Evolutionary conservation across 441 rosid genomes (phyloP).

Genomic region (Populus hybrid): DNA sequence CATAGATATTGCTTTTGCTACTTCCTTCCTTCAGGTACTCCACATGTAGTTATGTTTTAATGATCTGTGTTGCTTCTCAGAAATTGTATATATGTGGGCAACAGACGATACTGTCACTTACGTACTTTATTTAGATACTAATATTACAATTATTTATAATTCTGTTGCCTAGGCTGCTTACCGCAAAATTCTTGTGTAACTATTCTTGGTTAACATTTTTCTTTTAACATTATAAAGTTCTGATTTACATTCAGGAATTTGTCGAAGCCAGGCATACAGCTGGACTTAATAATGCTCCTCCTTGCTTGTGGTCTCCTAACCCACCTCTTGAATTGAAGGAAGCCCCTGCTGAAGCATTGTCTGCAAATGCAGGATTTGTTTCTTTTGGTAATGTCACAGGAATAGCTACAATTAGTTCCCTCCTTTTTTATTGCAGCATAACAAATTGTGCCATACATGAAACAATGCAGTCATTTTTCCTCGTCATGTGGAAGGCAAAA

Average conservation of each 20-base stretch:
- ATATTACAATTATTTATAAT: neutral
- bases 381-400: conserved; percentile 64
- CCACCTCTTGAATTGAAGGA: conserved; percentile 70
- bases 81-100: neutral
- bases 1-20: conserved; percentile 69
- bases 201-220: conserved; percentile 6
- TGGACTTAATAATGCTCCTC: conserved; percentile 82
- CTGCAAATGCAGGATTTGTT: conserved; percentile 92
- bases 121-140: neutral
- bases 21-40: conserved; percentile 88
- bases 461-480: conserved; percentile 66
- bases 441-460: conserved; percentile 16
- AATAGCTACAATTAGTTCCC: neutral
- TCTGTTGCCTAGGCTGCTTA: neutral
- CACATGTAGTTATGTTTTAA: neutral
- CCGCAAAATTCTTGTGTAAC: neutral
- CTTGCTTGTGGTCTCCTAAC: conserved; percentile 79
- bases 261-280: conserved; percentile 85
- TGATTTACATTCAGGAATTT: conserved; percentile 59
- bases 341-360: conserved; percentile 67
- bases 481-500: conserved; percentile 84
- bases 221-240: conserved; percentile 3
- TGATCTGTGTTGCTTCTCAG: neutral
- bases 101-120: neutral
- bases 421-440: conserved; percentile 8